A percentile compares a stretch with the other conserved stretches of the same genome.
These are phyloP conservation scores for Naganishia onofrii DNA, from an alignment of 768 basidiomycete species.

Conservation along the genomic window DNA sequence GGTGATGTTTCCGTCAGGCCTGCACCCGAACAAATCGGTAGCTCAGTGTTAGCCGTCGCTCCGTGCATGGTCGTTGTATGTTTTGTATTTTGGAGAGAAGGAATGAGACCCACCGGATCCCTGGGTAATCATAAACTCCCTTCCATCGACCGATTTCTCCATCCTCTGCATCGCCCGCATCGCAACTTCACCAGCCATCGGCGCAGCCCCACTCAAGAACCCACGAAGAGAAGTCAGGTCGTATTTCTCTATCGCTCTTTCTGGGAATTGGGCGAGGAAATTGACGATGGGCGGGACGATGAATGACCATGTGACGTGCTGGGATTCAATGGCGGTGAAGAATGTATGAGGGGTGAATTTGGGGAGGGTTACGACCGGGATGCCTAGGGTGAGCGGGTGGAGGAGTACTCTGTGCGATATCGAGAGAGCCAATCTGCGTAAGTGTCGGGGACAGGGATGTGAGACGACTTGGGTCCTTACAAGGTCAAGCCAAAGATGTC, in stretches of 20 bases:
- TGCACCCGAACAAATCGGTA: too few relatives aligned
- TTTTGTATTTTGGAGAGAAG: too few relatives aligned
- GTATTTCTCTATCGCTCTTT: conserved; percentile 59
- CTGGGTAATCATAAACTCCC: conserved; percentile 40
- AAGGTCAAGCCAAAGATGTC: conserved; percentile 30
- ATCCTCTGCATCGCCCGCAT: conserved; percentile 56
- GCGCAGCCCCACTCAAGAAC: conserved; percentile 75
- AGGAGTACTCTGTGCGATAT: conserved; percentile 38
- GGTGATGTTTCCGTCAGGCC: conserved; percentile 34
- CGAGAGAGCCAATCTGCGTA: not conserved
- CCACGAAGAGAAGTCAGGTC: conserved; percentile 63
- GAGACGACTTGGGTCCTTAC: conserved; percentile 1
- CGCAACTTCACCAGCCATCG: conserved; percentile 65
- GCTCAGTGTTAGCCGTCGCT: too few relatives aligned
- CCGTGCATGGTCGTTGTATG: too few relatives aligned
- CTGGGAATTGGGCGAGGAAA: conserved; percentile 65
- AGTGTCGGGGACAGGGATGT: not conserved
- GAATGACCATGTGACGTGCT: conserved; percentile 59
- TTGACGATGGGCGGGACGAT: conserved; percentile 72
- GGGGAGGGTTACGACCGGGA: conserved; percentile 54
- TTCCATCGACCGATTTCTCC: conserved; percentile 12
- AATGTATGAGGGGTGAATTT: conserved; percentile 72
- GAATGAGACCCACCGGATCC: conserved; percentile 59
- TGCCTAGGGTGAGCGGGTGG: conserved; percentile 45
- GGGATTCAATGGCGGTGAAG: conserved; percentile 65